A percentile compares a stretch with the other conserved stretches of the same genome.
Evolutionary conservation across 345 rosid species (phyloP).

Genomic region (Melaleuca quinquenervia): DNA sequence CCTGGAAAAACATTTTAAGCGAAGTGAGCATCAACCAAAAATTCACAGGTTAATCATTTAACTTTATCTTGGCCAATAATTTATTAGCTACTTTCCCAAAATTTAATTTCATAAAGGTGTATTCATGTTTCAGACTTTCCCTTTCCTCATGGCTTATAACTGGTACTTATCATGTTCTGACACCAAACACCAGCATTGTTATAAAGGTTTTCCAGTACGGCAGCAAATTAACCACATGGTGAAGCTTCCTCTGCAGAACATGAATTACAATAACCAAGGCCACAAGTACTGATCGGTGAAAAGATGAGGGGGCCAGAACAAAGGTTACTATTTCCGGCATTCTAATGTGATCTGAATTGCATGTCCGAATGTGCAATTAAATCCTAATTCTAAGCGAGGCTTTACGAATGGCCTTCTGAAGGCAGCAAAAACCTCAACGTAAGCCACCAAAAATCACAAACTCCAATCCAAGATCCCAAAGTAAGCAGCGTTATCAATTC

Average conservation of each 20-base stretch:
- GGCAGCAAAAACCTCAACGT: not conserved
- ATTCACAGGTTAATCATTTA: not conserved
- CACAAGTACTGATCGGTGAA: not conserved
- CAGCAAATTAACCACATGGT: not conserved
- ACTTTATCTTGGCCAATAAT: not conserved
- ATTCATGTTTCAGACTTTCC: not conserved
- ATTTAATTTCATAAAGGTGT: not conserved
- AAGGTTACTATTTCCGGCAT: not conserved
- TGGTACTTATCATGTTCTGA: not conserved
- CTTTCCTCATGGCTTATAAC: not conserved
- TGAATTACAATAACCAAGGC: not conserved
- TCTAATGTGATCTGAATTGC: not conserved
- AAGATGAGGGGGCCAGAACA: not conserved
- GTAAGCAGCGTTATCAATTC: not conserved
- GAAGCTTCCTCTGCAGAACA: not conserved
- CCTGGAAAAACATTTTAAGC: constrained; percentile 24
- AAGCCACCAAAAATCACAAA: not conserved
- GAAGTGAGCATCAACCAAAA: not conserved
- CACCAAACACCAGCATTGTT: not conserved
- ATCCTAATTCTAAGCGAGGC: not conserved
- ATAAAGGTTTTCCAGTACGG: not conserved
- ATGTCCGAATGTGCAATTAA: not conserved
- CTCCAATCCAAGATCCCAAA: not conserved
- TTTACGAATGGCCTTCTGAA: not conserved
- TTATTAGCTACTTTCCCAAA: not conserved